phyloP scores from a whole-genome alignment of 129 eudicot species.

The Gnaphalium uliginosum region DNA sequence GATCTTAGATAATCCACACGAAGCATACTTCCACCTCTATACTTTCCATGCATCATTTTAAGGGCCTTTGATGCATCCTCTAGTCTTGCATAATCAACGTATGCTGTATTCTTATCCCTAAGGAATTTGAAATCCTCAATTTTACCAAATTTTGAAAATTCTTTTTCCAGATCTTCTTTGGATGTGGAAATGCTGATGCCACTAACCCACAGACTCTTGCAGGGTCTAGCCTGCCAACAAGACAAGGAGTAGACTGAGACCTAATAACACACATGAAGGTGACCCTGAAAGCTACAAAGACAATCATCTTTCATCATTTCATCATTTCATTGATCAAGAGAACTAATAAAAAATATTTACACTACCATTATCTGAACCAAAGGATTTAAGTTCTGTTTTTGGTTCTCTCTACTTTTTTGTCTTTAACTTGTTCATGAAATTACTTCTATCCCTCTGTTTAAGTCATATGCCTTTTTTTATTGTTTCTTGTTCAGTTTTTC shows the following conservation, averaged over 20 bases:
- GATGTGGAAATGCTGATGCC: slow-evolving; percentile 68
- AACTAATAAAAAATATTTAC: slow-evolving; percentile 11
- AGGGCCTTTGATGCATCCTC: slow-evolving; percentile 93
- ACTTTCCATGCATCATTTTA: slow-evolving; percentile 67
- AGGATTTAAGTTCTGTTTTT: too few species aligned
- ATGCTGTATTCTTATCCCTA: slow-evolving; percentile 82
- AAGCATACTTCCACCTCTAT: slow-evolving; percentile 61
- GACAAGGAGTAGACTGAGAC: slow-evolving; percentile 28
- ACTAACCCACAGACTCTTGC: slow-evolving; percentile 88
- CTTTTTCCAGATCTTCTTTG: slow-evolving; percentile 75
- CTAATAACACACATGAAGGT: slow-evolving; percentile 10
- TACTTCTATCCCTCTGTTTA: neutral
- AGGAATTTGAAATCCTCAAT: slow-evolving; percentile 77
- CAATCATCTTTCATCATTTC: slow-evolving; percentile 9
- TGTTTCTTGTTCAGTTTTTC: slow-evolving; percentile 1
- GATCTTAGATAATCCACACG: slow-evolving; percentile 93
- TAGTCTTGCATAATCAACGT: slow-evolving; percentile 61
- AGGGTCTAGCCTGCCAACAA: slow-evolving; percentile 84
- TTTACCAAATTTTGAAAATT: slow-evolving; percentile 67
- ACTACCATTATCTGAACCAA: neutral
- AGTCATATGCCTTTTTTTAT: slow-evolving; percentile 2
- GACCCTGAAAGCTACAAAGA: slow-evolving; percentile 8
- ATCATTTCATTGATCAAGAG: neutral
- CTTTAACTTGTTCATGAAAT: neutral
- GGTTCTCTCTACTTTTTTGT: neutral